A percentile compares a stretch with the other conserved stretches of the same genome.
Evolutionary conservation across 306 rosid species (phyloP).

Genomic region (Ammopiptanthus mongolicus): DNA sequence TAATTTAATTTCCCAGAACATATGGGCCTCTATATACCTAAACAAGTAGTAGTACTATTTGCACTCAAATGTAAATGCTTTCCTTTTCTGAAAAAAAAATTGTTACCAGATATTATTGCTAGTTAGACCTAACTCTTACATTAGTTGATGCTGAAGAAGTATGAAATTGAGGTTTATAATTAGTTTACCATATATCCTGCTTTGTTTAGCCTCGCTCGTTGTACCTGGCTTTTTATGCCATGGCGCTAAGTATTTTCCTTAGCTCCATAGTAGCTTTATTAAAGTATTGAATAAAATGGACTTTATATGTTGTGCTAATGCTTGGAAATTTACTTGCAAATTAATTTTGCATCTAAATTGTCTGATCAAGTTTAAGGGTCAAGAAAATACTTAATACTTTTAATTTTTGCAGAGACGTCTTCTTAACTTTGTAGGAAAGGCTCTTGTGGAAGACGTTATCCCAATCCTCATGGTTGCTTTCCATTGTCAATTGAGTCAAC

Average conservation of each 20-base stretch:
- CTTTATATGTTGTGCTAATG: not conserved
- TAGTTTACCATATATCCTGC: not conserved
- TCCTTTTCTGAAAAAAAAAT: not conserved
- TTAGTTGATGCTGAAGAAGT: not conserved
- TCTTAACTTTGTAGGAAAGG: constrained; percentile 72
- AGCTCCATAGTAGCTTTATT: not conserved
- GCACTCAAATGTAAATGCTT: not conserved
- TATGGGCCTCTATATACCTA: too few relatives aligned
- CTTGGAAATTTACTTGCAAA: constrained; percentile 1
- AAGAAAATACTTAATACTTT: constrained; percentile 21
- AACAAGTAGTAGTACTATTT: not conserved
- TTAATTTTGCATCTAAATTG: constrained; percentile 10
- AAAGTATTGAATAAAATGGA: not conserved
- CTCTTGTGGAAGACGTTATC: constrained; percentile 76
- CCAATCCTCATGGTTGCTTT: constrained; percentile 67
- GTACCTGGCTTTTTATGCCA: not conserved
- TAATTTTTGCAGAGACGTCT: constrained; percentile 73
- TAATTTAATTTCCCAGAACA: too few relatives aligned
- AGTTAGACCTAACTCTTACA: not conserved
- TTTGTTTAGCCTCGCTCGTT: not conserved
- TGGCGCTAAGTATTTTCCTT: not conserved
- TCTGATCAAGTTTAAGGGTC: constrained; percentile 2
- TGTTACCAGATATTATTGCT: not conserved
- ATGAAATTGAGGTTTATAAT: not conserved
- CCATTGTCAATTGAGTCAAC: constrained; percentile 69